These are phyloP conservation scores for Rosa persica DNA, from an alignment of 306 rosid species.

Conservation along the genomic window DNA sequence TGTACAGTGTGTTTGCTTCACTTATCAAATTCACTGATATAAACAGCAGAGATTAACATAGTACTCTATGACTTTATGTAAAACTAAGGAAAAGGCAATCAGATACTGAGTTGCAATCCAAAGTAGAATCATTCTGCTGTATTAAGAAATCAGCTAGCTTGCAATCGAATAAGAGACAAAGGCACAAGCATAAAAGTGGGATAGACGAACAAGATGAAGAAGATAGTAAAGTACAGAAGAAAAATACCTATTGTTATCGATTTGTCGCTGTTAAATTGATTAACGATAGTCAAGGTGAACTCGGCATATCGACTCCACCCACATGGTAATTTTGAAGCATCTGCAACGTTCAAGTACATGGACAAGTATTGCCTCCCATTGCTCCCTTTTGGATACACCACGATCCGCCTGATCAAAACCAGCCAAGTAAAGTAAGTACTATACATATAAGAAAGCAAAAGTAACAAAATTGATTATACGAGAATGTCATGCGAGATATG, in stretches of 20 bases:
- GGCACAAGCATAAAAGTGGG: background rate
- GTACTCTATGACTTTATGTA: background rate
- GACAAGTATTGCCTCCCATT: conserved; percentile 12
- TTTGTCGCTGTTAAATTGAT: conserved; percentile 10
- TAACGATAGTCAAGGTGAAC: conserved; percentile 17
- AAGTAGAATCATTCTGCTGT: background rate
- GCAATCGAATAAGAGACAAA: background rate
- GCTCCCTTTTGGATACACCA: conserved; percentile 18
- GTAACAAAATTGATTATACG: background rate
- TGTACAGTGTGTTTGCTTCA: no score
- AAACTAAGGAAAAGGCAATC: background rate
- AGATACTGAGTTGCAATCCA: background rate
- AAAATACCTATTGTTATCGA: conserved; percentile 9
- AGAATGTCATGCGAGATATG: background rate
- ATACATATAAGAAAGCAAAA: background rate
- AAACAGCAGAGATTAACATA: background rate
- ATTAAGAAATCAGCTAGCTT: no score
- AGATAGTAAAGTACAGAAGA: background rate
- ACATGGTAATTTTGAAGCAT: conserved; percentile 12
- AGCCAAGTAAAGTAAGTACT: background rate
- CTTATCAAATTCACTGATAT: background rate
- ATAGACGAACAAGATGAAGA: background rate
- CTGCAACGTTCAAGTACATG: conserved; percentile 15
- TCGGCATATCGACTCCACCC: conserved; percentile 18
- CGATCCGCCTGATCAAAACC: conserved; percentile 12